Evolutionary conservation across 2,329 filamentous ascomycete genomes (phyloP), one percentile per base, ranked within the genome.

Genomic region (Fusarium musae): DNA sequence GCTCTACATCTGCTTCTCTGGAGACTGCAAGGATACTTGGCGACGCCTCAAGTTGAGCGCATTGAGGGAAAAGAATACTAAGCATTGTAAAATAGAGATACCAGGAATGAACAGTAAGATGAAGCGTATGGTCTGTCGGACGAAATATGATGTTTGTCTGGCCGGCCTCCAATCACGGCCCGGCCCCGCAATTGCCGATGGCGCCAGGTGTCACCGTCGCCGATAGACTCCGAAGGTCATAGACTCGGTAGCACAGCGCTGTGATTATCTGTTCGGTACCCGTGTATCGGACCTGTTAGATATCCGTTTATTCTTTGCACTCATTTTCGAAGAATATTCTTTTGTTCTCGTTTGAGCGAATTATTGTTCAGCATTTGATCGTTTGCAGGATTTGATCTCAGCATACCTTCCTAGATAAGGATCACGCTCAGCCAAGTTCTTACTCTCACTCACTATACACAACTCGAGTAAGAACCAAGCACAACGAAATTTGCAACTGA

Each of bases 1-100:
- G 78, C 82, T 19, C 54, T 89, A 50, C 87, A 89, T 78, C 63
- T 85, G 61, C 82, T 85, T 59, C 81, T 91, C 12, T 91, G 89
- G 89, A 87, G 85, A 69, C 77, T 92, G 13, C 87, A 91, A 68
- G 88, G 88, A 3, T 91, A 88, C 73, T 52, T 89, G 28, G 76
- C 75, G 21, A 54, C 72, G 28, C 59, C 72, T 9, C 44, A 70
- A 39, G 6, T 60, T 40, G 44, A 36, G 19, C 34, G 30, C 19
- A 28, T 62, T 30, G 42, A 40, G 28, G 34, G 37, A 17, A 46
- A 28, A 8, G 15, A 50, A 26, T 58, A n/a, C n/a, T 28, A 9
- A 7, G 34, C 3, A 30, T n/a, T 47, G 42, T 54, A 30, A 59
- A 44, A 36, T 65, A 73, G 46, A 44, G 23, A 60, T 17, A 46